These are phyloP conservation scores for Phycomyces nitens DNA, from an alignment of 192 early-diverging fungal species.

Conservation along the genomic window DNA sequence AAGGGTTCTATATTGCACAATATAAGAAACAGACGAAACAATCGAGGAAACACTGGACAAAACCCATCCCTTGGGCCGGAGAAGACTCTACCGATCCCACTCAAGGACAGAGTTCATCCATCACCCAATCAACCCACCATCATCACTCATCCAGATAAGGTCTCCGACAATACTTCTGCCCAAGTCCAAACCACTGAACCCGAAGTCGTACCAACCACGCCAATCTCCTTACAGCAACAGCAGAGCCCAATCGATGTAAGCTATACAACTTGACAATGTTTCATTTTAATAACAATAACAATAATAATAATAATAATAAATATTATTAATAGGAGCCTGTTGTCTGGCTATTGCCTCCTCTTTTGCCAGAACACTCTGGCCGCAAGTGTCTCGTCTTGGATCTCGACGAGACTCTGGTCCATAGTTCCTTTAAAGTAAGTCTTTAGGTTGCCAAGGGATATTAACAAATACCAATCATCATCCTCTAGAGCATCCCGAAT, in stretches of 20 bases:
- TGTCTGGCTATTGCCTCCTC: constrained; percentile 57
- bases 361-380: constrained; percentile 58
- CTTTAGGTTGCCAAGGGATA: background rate
- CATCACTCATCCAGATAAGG: background rate
- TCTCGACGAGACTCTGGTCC: constrained; percentile 95
- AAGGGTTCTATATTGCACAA: background rate
- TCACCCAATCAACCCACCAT: background rate
- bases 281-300: background rate
- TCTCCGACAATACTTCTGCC: no score
- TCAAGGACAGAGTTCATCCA: background rate
- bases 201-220: background rate
- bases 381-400: constrained; percentile 96
- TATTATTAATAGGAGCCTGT: background rate
- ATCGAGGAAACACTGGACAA: background rate
- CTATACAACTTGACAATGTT: background rate
- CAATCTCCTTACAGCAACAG: no score
- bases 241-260: no score
- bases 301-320: background rate
- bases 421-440: constrained; percentile 86
- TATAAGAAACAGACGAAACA: background rate
- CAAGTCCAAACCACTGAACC: background rate
- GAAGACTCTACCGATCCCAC: background rate
- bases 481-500: constrained; percentile 45
- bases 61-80: background rate
- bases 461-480: background rate